Evolutionary conservation across 192 early-diverging fungal genomes (phyloP).

Genomic region (Phlyctochytrium arcticum): DNA sequence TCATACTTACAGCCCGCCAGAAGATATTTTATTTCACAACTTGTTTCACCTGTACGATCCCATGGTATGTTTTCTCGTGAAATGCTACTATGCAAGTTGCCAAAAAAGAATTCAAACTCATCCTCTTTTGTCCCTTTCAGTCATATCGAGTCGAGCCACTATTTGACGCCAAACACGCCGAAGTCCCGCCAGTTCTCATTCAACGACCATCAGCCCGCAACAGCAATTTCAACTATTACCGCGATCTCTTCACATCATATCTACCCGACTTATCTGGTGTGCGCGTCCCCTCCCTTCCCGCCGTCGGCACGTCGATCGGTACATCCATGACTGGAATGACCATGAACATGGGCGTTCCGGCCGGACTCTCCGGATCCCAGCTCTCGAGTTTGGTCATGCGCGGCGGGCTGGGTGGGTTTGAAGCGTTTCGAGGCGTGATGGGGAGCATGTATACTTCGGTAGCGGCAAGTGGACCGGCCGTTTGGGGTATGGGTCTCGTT

Average conservation of each 20-base stretch:
- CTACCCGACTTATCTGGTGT: conserved; percentile 24
- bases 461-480: conserved; percentile 14
- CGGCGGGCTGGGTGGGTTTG: neutral
- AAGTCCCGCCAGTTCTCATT: conserved; percentile 42
- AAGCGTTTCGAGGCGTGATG: neutral
- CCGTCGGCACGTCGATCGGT: neutral
- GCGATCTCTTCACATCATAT: conserved; percentile 35
- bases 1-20: conserved; percentile 25
- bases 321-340: no score
- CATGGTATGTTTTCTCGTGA: conserved; percentile 11
- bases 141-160: conserved; percentile 48
- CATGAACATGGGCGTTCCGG: conserved; percentile 4
- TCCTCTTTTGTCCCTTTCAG: conserved; percentile 4
- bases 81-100: neutral
- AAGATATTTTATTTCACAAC: conserved; percentile 38
- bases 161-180: conserved; percentile 31
- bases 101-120: no score
- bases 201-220: conserved; percentile 28
- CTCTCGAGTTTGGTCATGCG: neutral
- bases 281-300: neutral
- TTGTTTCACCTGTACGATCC: conserved; percentile 51
- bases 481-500: conserved; percentile 21
- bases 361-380: conserved; percentile 12
- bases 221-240: conserved; percentile 39
- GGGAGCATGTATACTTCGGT: conserved; percentile 3